Evolutionary conservation across 1,284 basidiomycete species (phyloP).

Genomic region (Fomitiporia mediterranea): DNA sequence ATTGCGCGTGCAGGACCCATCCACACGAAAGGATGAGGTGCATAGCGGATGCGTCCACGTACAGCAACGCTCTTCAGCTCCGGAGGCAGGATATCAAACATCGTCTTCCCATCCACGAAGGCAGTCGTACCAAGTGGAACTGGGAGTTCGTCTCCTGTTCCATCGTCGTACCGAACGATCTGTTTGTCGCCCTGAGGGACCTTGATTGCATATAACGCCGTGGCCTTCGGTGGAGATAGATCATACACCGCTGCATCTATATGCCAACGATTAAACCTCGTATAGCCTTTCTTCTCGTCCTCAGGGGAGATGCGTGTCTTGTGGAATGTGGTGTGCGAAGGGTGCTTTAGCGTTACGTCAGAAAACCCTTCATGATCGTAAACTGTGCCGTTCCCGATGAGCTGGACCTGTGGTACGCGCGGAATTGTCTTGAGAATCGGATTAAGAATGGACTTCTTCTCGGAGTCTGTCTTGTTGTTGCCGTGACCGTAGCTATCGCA

Average conservation of each 20-base stretch:
- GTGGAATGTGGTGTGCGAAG: slow-evolving; percentile 87
- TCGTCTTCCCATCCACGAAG: slow-evolving; percentile 75
- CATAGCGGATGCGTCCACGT: slow-evolving; percentile 62
- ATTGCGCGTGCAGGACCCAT: slow-evolving; percentile 73
- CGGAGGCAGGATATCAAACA: slow-evolving; percentile 78
- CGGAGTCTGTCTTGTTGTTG: slow-evolving; percentile 73
- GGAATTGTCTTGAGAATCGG: slow-evolving; percentile 86
- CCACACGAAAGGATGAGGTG: slow-evolving; percentile 81
- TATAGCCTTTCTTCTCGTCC: slow-evolving; percentile 71
- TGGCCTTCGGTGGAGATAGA: slow-evolving; percentile 82
- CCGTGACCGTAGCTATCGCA: slow-evolving; percentile 77
- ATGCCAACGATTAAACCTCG: slow-evolving; percentile 91
- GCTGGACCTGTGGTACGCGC: slow-evolving; percentile 78
- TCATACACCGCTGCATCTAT: slow-evolving; percentile 92
- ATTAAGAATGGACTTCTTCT: slow-evolving; percentile 73
- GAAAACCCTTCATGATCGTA: slow-evolving; percentile 74
- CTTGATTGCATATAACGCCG: slow-evolving; percentile 78
- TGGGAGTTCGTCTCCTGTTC: slow-evolving; percentile 74
- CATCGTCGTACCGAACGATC: slow-evolving; percentile 82
- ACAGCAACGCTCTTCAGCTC: slow-evolving; percentile 82
- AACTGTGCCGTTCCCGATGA: slow-evolving; percentile 80
- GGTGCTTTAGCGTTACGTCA: slow-evolving; percentile 68
- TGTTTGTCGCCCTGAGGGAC: slow-evolving; percentile 71
- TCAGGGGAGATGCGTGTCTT: slow-evolving; percentile 71
- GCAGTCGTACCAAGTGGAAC: slow-evolving; percentile 87